Evolutionary conservation across 2,329 filamentous ascomycete genomes (phyloP).

Genomic region (Colletotrichum sp.): DNA sequence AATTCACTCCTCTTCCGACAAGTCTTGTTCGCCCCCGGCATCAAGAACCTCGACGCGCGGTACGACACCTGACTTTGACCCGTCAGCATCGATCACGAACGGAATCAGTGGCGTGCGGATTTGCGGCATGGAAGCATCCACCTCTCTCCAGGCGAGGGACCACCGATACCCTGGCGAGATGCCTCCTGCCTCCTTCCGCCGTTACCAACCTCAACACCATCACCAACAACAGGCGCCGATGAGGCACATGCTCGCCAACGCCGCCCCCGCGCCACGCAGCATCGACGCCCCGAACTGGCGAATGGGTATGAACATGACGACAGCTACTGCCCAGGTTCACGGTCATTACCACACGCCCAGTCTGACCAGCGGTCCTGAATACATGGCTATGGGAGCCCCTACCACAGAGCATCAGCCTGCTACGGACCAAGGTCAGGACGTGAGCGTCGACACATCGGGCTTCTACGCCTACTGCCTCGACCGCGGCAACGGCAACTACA

Average conservation of each 20-base stretch:
- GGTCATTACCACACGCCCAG: slow-evolving; percentile 37
- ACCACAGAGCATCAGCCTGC: neutral
- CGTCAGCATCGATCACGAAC: neutral
- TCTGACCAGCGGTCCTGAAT: neutral
- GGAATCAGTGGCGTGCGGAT: neutral
- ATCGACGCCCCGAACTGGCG: slow-evolving; percentile 15
- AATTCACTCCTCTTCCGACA: slow-evolving; percentile 10
- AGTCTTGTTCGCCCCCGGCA: slow-evolving; percentile 6
- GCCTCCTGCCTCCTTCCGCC: neutral
- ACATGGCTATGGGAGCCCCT: neutral
- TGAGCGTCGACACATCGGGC: slow-evolving; percentile 26
- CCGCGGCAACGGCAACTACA: slow-evolving; percentile 58
- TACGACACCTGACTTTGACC: slow-evolving; percentile 14
- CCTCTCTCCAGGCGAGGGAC: neutral
- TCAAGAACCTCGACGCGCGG: slow-evolving; percentile 12
- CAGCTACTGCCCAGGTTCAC: slow-evolving; percentile 42
- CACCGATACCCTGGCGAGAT: neutral
- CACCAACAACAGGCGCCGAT: neutral
- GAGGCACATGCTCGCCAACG: neutral
- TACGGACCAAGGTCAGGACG: slow-evolving; percentile 17
- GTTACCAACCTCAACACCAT: neutral
- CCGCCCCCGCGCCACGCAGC: neutral
- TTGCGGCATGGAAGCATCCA: neutral
- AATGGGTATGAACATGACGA: neutral
- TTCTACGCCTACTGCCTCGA: slow-evolving; percentile 57